These are phyloP conservation scores for Trebouxia sp. DNA, from an alignment of 139 green algal species.

Conservation along the genomic window DNA sequence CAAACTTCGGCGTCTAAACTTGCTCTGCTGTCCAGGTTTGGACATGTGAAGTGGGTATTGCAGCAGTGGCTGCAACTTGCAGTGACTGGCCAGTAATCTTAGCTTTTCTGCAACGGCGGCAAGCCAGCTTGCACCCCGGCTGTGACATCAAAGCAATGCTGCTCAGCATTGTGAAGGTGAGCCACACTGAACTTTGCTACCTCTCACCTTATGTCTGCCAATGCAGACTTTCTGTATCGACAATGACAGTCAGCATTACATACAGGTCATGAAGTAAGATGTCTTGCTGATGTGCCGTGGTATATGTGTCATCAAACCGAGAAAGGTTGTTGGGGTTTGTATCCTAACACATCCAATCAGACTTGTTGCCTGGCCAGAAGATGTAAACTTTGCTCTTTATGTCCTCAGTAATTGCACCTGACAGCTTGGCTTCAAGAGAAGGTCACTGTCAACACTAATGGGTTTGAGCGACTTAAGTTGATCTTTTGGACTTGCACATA, in stretches of 20 bases:
- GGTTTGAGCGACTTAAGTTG: too few relatives aligned
- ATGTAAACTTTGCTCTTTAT: neutral
- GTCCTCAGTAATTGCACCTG: too few relatives aligned
- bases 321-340: neutral
- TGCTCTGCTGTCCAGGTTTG: neutral
- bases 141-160: neutral
- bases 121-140: neutral
- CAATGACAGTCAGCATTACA: neutral
- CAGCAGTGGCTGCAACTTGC: neutral
- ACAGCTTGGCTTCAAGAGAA: too few relatives aligned
- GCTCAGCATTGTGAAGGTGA: constrained; percentile 21
- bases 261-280: too few relatives aligned
- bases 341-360: too few relatives aligned
- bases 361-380: too few relatives aligned
- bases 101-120: constrained; percentile 1
- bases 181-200: neutral
- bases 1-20: neutral
- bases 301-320: too few relatives aligned
- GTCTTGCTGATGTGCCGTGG: too few relatives aligned
- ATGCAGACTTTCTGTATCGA: neutral
- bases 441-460: too few relatives aligned
- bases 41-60: constrained; percentile 14
- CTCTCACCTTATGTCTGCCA: neutral
- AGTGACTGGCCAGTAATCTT: neutral
- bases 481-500: too few relatives aligned